phyloP scores from a whole-genome alignment of 495 filamentous ascomycete genomes.

The Penicillium subrubescens region DNA sequence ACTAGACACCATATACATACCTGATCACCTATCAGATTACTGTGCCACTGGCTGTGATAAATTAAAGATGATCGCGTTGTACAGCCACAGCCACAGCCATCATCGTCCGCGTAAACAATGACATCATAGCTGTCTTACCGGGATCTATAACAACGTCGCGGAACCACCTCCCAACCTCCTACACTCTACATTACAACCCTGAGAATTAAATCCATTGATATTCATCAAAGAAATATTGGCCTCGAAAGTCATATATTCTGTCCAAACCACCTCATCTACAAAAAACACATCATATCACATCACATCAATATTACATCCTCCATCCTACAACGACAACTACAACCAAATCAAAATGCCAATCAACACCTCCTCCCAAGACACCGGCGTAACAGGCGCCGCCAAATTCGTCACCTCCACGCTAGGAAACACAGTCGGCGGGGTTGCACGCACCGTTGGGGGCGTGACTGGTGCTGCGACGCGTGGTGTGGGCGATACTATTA shows the following conservation, averaged over 20 bases:
- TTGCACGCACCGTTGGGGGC: slow-evolving; percentile 67
- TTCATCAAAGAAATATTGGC: background rate
- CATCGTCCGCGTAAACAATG: slow-evolving; percentile 23
- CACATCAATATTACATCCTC: too few relatives aligned
- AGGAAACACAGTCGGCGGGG: slow-evolving; percentile 64
- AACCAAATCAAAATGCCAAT: slow-evolving; percentile 22
- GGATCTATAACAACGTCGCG: background rate
- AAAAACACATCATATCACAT: too few relatives aligned
- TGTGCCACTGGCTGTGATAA: background rate
- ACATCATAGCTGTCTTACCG: slow-evolving; percentile 17
- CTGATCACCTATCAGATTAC: background rate
- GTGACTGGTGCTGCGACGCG: slow-evolving; percentile 68
- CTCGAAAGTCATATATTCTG: background rate
- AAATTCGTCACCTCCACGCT: slow-evolving; percentile 53
- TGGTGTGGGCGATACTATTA: slow-evolving; percentile 65
- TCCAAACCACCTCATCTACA: background rate
- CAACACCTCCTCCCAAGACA: slow-evolving; percentile 33
- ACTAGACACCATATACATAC: background rate
- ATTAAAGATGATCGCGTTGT: slow-evolving; percentile 6
- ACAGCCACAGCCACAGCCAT: slow-evolving; percentile 22
- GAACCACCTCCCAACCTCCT: background rate
- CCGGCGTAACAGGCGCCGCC: slow-evolving; percentile 42
- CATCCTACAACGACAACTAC: background rate
- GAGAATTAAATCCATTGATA: too few relatives aligned
- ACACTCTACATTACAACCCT: background rate